Conservation (phyloP, 306 rosid species). For the Carpinus viminea region DNA sequence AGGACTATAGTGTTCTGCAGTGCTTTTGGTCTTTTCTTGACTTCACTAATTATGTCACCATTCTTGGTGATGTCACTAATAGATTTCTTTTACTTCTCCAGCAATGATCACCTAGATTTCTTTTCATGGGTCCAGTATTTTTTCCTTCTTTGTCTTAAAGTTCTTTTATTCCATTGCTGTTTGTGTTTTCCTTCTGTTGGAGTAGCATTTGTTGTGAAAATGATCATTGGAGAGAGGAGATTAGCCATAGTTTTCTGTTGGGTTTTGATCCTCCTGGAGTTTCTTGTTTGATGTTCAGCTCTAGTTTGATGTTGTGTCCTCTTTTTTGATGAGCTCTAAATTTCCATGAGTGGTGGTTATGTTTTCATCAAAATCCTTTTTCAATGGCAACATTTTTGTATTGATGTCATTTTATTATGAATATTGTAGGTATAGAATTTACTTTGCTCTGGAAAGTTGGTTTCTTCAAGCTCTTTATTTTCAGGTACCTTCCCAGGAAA, state of each 20-base stretch:
- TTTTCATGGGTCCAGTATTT: too few species aligned
- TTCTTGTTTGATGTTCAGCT: not conserved
- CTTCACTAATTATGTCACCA: conserved; percentile 1
- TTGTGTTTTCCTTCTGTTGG: not conserved
- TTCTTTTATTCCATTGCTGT: not conserved
- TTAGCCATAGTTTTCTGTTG: not conserved
- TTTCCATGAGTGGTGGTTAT: not conserved
- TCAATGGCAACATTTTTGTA: not conserved
- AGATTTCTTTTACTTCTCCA: not conserved
- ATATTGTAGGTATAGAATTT: conserved; percentile 3
- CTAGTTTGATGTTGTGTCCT: not conserved
- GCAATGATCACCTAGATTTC: not conserved
- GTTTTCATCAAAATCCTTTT: not conserved
- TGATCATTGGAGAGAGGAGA: not conserved
- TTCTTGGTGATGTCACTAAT: too few species aligned
- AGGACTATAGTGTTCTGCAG: conserved; percentile 14
- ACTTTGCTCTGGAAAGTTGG: not conserved
- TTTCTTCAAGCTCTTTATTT: not conserved
- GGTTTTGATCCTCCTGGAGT: not conserved
- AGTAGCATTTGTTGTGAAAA: not conserved
- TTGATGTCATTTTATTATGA: conserved; percentile 1
- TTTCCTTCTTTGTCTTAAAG: not conserved
- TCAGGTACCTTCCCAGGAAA: not conserved
- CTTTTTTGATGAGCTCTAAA: not conserved
- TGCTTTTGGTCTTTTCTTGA: not conserved